Conservation (phyloP, 768 basidiomycete species). For the Gymnopilus junonius region DNA sequence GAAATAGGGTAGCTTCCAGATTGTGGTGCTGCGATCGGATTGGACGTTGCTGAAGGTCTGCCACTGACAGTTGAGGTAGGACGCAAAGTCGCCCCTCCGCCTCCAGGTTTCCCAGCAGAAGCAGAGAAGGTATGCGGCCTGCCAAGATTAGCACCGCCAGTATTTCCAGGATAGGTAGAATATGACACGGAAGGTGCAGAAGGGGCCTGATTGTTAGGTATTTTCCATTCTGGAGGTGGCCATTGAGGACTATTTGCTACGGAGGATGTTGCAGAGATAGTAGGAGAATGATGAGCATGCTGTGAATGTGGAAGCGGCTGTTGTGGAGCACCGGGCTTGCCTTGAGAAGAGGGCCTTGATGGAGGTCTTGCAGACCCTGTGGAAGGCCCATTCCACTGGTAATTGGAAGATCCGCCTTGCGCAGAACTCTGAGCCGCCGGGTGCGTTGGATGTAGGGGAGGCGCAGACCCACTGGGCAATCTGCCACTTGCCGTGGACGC, state of each 20-base stretch:
- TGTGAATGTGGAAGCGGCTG: conserved; percentile 20
- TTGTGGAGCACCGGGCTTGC: not conserved
- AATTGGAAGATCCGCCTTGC: not conserved
- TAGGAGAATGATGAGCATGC: not conserved
- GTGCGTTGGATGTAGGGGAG: conserved; percentile 40
- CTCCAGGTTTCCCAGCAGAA: conserved; percentile 2
- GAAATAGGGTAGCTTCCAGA: conserved; percentile 1
- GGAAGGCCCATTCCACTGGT: conserved; percentile 5
- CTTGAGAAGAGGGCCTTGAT: conserved; percentile 2
- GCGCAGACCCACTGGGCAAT: conserved; percentile 22
- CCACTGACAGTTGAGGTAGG: conserved; percentile 10
- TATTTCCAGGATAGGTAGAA: conserved; percentile 16
- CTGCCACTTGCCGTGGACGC: not conserved
- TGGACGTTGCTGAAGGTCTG: conserved; percentile 13
- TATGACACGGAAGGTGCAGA: conserved; percentile 14
- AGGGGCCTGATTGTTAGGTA: conserved; percentile 21
- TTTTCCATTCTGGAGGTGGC: conserved; percentile 50
- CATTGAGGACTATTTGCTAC: conserved; percentile 28
- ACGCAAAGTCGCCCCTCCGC: conserved; percentile 11
- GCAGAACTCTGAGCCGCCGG: conserved; percentile 21
- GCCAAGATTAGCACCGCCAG: conserved; percentile 36
- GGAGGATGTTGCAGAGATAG: not conserved
- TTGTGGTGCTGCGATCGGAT: conserved; percentile 2
- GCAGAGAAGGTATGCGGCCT: conserved; percentile 36
- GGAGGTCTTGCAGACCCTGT: conserved; percentile 2